Base-by-base conservation (phyloP, 495 filamentous ascomycete genomes). In the Thermothielavioides terrestris region DNA sequence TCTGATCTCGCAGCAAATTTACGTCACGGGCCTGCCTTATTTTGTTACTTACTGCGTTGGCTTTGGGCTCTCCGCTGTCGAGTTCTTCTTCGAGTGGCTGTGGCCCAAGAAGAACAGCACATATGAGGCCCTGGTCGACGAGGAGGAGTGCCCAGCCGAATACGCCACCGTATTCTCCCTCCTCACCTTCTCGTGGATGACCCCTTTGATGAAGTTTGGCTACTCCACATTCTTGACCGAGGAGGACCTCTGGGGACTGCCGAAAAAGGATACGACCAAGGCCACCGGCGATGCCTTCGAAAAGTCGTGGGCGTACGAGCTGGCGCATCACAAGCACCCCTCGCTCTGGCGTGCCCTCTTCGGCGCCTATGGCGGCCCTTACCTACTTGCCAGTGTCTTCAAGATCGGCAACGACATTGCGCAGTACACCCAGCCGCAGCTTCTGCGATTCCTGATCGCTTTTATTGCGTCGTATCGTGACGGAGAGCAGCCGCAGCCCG, bases 171-270 rank as follows among this genome's bases (percentile, higher is more conserved):
- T 97, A 38, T 97, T 97, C 69, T 95, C 91, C 9, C 80, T 86
- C 32, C 78, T 99, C 26, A 94, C 91, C 9, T 99, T 99, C 64
- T 80, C 86, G 49, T 99, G 94, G 94, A 95, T 99, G 88, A 99
- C 94, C 0, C 89, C 91, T 14, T 68, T 97, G 79, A 99, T 99
- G 94, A 89, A 84, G 58, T 82, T 83, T 68, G 94, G 94, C 15
- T 96, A 99, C 68, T 86, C 83, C 57, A 80, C 89, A 46, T 99
- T 77, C 61, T 75, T 99, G 43, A 95, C 88, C 5, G 91, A 99
- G 67, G 88, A 99, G 51, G 92, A 99, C 67, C 77, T 99, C 39
- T 99, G 92, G 92, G 91, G 86, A 56, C 76, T 99, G 32, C 80
- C 91, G 12, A 82, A 78, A 50, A 74, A 76, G 42, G 90, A 96